Percentiles rank a stretch among this genome's conserved stretches.
Evolutionary conservation across 2,329 filamentous ascomycete genomes (phyloP).

Genomic region (Arachnomyces sp.): DNA sequence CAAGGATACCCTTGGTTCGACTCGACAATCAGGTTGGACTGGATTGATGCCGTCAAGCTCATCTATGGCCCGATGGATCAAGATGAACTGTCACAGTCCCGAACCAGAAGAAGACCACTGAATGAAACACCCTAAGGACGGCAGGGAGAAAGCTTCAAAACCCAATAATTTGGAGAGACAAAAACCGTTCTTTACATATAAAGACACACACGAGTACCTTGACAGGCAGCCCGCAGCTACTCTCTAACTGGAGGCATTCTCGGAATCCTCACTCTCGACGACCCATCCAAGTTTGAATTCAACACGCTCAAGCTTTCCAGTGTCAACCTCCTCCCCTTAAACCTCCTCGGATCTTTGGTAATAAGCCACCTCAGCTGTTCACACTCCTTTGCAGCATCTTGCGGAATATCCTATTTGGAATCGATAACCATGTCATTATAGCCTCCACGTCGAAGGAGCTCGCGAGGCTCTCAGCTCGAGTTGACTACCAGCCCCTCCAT

Average conservation of each 20-base stretch:
- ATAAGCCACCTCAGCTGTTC: conserved; percentile 86
- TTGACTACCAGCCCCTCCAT: not conserved
- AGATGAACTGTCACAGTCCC: too few relatives aligned
- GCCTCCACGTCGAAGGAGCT: conserved; percentile 73
- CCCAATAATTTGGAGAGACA: conserved; percentile 99
- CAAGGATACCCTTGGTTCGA: too few relatives aligned
- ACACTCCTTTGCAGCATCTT: conserved; percentile 67
- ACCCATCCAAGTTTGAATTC: conserved; percentile 91
- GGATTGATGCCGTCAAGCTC: too few relatives aligned
- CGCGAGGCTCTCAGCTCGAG: too few relatives aligned
- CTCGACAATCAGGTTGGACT: too few relatives aligned
- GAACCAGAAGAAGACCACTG: too few relatives aligned
- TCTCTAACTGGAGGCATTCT: conserved; percentile 93
- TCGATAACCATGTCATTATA: conserved; percentile 98
- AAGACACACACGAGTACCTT: conserved; percentile 92
- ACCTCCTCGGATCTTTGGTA: conserved; percentile 76
- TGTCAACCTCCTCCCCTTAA: conserved; percentile 83
- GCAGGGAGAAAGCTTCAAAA: conserved; percentile 88
- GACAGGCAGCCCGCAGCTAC: conserved; percentile 99
- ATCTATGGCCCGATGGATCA: too few relatives aligned
- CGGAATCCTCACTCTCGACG: conserved; percentile 88
- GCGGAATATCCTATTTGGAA: conserved; percentile 80
- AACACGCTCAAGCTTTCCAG: conserved; percentile 89
- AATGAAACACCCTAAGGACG: conserved; percentile 78
- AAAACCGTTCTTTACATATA: conserved; percentile 92